Evolutionary conservation across 768 basidiomycete genomes (phyloP).

Genomic region (Phlebiopsis flavidoalba): DNA sequence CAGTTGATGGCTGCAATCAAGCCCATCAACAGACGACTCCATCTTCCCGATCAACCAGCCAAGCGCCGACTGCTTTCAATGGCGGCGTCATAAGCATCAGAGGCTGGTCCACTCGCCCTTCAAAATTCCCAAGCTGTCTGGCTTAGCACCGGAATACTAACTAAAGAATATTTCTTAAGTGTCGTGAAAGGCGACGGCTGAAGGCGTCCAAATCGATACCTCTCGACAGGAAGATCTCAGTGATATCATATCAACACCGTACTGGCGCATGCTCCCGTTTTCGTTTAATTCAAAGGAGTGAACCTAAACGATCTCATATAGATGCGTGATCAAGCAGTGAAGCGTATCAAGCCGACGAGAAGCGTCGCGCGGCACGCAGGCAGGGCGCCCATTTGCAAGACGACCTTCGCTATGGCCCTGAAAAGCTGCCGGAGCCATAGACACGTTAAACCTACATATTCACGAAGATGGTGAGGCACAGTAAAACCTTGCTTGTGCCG

Average conservation of each 20-base stretch:
- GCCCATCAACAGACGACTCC: conserved; percentile 44
- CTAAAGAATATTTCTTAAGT: conserved; percentile 56
- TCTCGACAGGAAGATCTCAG: conserved; percentile 50
- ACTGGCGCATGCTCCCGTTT: conserved; percentile 23
- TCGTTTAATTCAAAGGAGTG: not conserved
- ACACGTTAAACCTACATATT: conserved; percentile 68
- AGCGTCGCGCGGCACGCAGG: conserved; percentile 76
- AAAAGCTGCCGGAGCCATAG: conserved; percentile 83
- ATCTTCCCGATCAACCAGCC: too few relatives aligned
- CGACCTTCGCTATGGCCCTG: conserved; percentile 91
- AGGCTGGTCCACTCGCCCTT: too few relatives aligned
- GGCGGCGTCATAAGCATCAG: too few relatives aligned
- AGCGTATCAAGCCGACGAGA: conserved; percentile 83
- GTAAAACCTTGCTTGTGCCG: not conserved
- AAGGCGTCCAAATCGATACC: conserved; percentile 37
- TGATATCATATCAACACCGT: conserved; percentile 63
- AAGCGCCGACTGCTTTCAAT: too few relatives aligned
- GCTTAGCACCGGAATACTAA: too few relatives aligned
- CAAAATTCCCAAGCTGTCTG: too few relatives aligned
- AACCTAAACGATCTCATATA: conserved; percentile 26
- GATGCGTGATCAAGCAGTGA: conserved; percentile 68
- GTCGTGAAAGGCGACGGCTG: conserved; percentile 53
- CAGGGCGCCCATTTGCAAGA: conserved; percentile 84
- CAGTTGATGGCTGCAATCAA: conserved; percentile 61
- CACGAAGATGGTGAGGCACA: conserved; percentile 68